Percentiles rank a stretch among this genome's conserved stretches.
Evolutionary conservation across 139 green algal species (phyloP).

Genomic region (Chlorella sp.): DNA sequence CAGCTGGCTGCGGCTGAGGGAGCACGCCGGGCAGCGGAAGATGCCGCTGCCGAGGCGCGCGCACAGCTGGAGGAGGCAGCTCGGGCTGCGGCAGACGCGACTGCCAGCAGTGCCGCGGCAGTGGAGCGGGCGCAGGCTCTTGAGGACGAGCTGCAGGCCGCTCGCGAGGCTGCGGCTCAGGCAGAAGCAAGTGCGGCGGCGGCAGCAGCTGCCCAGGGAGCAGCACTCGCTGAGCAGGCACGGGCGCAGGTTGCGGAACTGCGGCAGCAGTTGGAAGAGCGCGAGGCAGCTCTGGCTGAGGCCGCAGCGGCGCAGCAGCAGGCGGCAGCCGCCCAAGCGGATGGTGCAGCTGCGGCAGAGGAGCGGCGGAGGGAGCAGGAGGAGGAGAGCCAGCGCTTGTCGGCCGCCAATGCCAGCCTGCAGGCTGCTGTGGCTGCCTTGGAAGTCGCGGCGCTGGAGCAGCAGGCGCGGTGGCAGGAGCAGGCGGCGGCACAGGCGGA

Average conservation of each 20-base stretch:
- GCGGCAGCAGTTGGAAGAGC: neutral
- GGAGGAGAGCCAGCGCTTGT: neutral
- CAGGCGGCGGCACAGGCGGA: neutral
- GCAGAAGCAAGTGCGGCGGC: neutral
- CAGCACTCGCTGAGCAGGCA: neutral
- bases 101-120: neutral
- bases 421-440: slow-evolving; percentile 12
- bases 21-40: neutral
- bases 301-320: neutral
- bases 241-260: neutral
- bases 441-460: neutral
- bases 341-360: slow-evolving; percentile 7
- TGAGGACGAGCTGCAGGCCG: neutral
- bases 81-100: slow-evolving; percentile 1
- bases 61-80: neutral
- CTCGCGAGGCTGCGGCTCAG: neutral
- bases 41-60: neutral
- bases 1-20: neutral
- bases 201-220: too few species aligned
- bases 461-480: neutral
- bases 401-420: neutral
- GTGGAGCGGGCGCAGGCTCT: neutral
- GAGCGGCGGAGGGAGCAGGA: slow-evolving; percentile 12
- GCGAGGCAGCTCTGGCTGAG: neutral
- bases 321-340: slow-evolving; percentile 1